Percentiles rank a stretch among this genome's conserved stretches.
Conservation (phyloP, 2,329 filamentous ascomycete species). For the Alternaria solani region DNA sequence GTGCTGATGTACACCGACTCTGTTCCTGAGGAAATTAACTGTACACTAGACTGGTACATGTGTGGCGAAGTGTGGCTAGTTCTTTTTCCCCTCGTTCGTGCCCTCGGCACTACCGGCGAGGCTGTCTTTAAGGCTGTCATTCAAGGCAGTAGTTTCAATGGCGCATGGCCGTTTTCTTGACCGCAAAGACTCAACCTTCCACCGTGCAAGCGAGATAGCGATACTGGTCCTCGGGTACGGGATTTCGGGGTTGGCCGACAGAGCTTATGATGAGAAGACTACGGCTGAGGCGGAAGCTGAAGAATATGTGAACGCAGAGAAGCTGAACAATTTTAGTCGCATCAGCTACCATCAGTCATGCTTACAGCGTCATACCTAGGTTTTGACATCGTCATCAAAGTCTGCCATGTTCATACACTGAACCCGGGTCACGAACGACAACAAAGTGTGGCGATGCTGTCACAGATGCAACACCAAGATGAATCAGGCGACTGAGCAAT, state of each 20-base stretch:
- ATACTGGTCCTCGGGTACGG: not conserved
- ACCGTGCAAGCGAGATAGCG: not conserved
- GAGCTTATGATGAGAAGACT: slow-evolving; percentile 2
- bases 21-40: not conserved
- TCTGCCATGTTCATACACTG: not conserved
- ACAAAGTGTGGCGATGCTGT: not conserved
- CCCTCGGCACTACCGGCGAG: slow-evolving; percentile 4
- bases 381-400: not conserved
- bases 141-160: not conserved
- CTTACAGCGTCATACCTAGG: not conserved
- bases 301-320: not conserved
- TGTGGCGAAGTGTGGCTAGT: not conserved
- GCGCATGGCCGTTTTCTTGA: not conserved
- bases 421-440: not conserved
- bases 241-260: not conserved
- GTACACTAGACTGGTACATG: not conserved
- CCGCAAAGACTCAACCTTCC: not conserved
- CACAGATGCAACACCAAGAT: not conserved
- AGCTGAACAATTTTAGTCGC: not conserved
- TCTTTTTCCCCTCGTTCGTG: not conserved
- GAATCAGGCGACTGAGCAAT: not conserved
- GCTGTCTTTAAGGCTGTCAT: slow-evolving; percentile 1
- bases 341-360: not conserved
- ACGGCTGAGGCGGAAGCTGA: slow-evolving; percentile 6
- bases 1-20: slow-evolving; percentile 5